phyloP scores from a whole-genome alignment of 176 grass and related monocot species.

The Poa annua region DNA sequence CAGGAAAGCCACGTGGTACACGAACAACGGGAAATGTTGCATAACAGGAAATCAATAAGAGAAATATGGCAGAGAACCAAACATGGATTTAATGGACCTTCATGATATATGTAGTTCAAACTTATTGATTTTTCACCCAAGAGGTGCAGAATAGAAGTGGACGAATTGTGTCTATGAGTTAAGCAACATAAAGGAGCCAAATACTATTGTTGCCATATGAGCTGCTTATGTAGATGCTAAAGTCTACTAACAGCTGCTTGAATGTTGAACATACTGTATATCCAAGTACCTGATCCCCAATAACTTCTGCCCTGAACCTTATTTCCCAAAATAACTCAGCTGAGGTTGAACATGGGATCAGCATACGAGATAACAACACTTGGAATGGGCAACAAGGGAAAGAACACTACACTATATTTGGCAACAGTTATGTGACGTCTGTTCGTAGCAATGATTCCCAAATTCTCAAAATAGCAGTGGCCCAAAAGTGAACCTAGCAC shows the following conservation, averaged over 20 bases:
- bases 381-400: neutral
- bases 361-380: neutral
- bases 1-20: constrained; percentile 8
- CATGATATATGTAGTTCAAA: neutral
- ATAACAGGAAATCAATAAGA: neutral
- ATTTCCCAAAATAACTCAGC: constrained; percentile 32
- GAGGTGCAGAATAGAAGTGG: neutral
- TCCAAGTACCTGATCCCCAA: neutral
- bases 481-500: constrained; percentile 40
- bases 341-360: constrained; percentile 29
- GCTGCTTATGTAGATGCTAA: neutral
- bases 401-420: constrained; percentile 20
- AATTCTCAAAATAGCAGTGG: constrained; percentile 44
- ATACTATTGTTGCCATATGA: neutral
- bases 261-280: constrained; percentile 3
- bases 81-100: neutral
- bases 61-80: constrained; percentile 16
- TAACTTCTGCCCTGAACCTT: constrained; percentile 24
- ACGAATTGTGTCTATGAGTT: neutral
- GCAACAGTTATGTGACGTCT: constrained; percentile 33
- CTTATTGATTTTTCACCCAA: constrained; percentile 16
- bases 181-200: neutral
- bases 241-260: constrained; percentile 4
- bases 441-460: constrained; percentile 29
- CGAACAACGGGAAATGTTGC: constrained; percentile 1